Evolutionary conservation across 805 yeast species (phyloP), one percentile per base, ranked within the genome.

Genomic region (Spathaspora passalidarum): DNA sequence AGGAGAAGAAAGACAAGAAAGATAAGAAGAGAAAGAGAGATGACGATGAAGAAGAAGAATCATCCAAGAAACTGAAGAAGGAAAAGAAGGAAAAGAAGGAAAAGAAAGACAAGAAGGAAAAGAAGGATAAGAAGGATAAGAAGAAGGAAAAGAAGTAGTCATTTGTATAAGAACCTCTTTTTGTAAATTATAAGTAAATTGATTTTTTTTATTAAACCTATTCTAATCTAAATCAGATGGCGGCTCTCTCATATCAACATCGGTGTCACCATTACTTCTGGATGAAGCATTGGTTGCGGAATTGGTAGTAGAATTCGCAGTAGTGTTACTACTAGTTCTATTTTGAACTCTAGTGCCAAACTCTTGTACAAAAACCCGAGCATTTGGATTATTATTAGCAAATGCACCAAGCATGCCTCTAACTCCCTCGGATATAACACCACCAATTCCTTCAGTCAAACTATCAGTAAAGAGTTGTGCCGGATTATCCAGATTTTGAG

Each of bases 81-180:
- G 64, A 52, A 55, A 60, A 53, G 60, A 66, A 45, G 55, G 59
- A 48, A 53, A 62, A 56, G 57, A 61, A 62, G 61, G 61, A 56
- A 35, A 66, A 56, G 56, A 56, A 44, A 48, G 62, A 56, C 50
- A 64, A 59, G 62, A 66, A 54, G 55, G 60, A 50, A 46, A 63
- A 57, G 59, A 63, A 50, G 53, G 64, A 56, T 47, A 59, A 56
- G 58, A 65, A 51, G 51, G 61, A 51, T 49, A 64, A 61, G 57
- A 44, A 39, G 26, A 36, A 40, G 26, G 29, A 40, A 46, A 37
- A 18, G 38, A 14, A 35, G 32, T 38, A 20, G 14, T 35, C 22
- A 6, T 32, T 13, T 14, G 14, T n/a, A 14, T 13, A 3, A n/a
- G 10, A 4, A 16, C 3, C 9, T 16, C 21, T 4, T 34, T 34